Conservation (phyloP, 495 filamentous ascomycete species). For the Neurospora cerealis region DNA sequence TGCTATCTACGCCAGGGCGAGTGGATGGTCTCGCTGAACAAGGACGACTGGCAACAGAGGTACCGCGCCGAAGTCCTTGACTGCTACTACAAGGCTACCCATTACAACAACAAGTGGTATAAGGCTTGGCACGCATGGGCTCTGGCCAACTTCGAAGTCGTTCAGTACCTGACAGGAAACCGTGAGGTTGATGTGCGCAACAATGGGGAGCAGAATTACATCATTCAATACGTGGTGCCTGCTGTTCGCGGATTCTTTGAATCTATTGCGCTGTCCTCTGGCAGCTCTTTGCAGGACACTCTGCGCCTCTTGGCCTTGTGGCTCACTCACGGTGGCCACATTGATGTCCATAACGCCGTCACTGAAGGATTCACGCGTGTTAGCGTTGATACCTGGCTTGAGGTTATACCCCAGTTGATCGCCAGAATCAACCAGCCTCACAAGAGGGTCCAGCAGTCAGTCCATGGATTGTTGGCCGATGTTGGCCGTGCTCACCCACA, state of each 20-base stretch:
- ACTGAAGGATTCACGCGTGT: constrained; percentile 84
- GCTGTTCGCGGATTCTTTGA: constrained; percentile 92
- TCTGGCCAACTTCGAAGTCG: constrained; percentile 97
- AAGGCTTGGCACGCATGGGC: constrained; percentile 99
- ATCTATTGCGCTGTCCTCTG: constrained; percentile 82
- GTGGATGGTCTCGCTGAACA: constrained; percentile 77
- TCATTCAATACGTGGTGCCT: constrained; percentile 84
- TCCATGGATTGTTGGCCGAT: constrained; percentile 83
- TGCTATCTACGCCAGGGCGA: constrained; percentile 93
- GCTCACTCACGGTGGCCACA: constrained; percentile 85
- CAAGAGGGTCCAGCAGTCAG: constrained; percentile 68
- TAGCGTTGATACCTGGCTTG: constrained; percentile 94
- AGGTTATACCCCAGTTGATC: constrained; percentile 95
- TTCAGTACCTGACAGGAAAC: constrained; percentile 61
- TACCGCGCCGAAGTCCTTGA: constrained; percentile 67
- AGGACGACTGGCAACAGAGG: constrained; percentile 77
- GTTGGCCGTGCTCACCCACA: constrained; percentile 92
- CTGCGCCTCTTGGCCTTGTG: constrained; percentile 86
- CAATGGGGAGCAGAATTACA: constrained; percentile 37
- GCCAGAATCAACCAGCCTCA: constrained; percentile 96
- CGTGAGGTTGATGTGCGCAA: constrained; percentile 51
- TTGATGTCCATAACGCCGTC: constrained; percentile 77
- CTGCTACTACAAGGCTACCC: constrained; percentile 82
- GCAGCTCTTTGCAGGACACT: constrained; percentile 91
- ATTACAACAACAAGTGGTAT: constrained; percentile 88